phyloP scores from a whole-genome alignment of 371 early-diverging fungal species.

The Mortierella polycephala region DNA sequence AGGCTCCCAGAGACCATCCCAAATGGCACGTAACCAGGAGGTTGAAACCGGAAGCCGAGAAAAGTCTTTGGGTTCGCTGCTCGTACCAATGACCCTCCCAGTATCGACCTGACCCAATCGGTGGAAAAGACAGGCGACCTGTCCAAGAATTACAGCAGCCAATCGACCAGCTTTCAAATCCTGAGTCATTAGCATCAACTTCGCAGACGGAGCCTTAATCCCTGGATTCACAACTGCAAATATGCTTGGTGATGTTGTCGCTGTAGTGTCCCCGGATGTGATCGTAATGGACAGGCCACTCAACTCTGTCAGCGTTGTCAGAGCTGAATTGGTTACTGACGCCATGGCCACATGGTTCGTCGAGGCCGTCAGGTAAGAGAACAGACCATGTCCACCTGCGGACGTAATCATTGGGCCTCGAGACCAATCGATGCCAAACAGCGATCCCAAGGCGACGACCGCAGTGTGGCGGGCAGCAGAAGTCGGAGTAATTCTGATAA shows the following conservation, averaged over 20 bases:
- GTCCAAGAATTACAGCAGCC: constrained; percentile 41
- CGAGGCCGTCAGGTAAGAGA: constrained; percentile 52
- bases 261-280: constrained; percentile 8
- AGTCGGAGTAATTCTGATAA: constrained; percentile 50
- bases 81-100: constrained; percentile 48
- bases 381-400: constrained; percentile 37
- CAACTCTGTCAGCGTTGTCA: constrained; percentile 35
- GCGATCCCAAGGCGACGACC: constrained; percentile 39
- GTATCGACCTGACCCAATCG: constrained; percentile 33
- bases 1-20: constrained; percentile 50
- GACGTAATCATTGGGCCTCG: constrained; percentile 34
- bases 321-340: constrained; percentile 42
- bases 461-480: constrained; percentile 52
- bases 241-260: constrained; percentile 14
- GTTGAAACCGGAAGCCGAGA: constrained; percentile 61
- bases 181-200: constrained; percentile 42
- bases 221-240: constrained; percentile 32
- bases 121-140: constrained; percentile 31
- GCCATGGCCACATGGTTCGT: constrained; percentile 40
- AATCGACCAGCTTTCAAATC: constrained; percentile 51
- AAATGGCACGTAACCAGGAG: constrained; percentile 65
- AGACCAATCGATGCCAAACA: constrained; percentile 49
- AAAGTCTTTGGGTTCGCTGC: constrained; percentile 63
- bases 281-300: constrained; percentile 41
- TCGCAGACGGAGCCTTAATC: constrained; percentile 25